Percentiles rank a stretch among this genome's conserved stretches.
These are phyloP conservation scores for Lasiosphaeris hirsuta DNA, from an alignment of 495 filamentous ascomycete species.

Conservation along the genomic window DNA sequence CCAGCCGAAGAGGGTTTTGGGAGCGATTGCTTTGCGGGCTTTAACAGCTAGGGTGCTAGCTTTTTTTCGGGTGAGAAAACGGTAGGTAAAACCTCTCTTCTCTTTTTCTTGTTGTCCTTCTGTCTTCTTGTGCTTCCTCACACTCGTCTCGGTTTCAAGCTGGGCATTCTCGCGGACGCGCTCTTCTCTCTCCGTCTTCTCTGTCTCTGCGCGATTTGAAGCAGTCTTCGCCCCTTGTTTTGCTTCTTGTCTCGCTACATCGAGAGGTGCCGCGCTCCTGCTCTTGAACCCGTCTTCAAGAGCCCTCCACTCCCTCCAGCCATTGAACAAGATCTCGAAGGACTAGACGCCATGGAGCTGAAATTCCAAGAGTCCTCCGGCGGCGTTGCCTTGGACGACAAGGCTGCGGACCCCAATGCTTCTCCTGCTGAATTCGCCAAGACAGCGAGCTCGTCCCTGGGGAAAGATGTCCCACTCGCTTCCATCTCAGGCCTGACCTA, in stretches of 20 bases:
- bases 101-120: neutral
- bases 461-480: slow-evolving; percentile 53
- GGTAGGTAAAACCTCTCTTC: neutral
- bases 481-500: slow-evolving; percentile 87
- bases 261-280: slow-evolving; percentile 13
- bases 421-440: slow-evolving; percentile 32
- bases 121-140: slow-evolving; percentile 1
- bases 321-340: slow-evolving; percentile 9
- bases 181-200: slow-evolving; percentile 20
- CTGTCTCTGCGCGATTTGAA: slow-evolving; percentile 24
- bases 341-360: slow-evolving; percentile 23
- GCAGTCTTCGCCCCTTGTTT: slow-evolving; percentile 17
- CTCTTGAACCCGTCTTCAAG: slow-evolving; percentile 23
- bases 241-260: slow-evolving; percentile 22
- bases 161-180: slow-evolving; percentile 24
- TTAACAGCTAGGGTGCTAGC: neutral
- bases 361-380: slow-evolving; percentile 25
- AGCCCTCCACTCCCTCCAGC: slow-evolving; percentile 4
- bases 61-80: slow-evolving; percentile 9
- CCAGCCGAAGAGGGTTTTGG: neutral
- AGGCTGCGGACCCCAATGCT: slow-evolving; percentile 1
- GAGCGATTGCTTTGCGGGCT: slow-evolving; percentile 1
- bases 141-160: neutral
- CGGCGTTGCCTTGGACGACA: slow-evolving; percentile 12
- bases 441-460: slow-evolving; percentile 59